Conservation (phyloP, 257 asterid species). For the Scutellaria galericulata region DNA sequence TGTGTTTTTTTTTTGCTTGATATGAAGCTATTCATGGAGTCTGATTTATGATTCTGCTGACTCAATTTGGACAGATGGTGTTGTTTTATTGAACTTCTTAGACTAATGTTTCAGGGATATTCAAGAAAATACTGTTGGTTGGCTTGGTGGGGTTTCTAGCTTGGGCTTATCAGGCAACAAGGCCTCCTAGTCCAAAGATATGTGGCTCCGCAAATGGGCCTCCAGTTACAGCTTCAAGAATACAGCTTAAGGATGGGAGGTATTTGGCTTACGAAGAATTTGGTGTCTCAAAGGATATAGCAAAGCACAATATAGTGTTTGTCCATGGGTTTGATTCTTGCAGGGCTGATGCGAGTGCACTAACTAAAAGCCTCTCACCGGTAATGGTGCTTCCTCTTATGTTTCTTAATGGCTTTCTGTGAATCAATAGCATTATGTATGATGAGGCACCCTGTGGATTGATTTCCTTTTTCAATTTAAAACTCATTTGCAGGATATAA, state of each 20-base stretch:
- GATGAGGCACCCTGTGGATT: slow-evolving; percentile 4
- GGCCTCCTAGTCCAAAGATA: slow-evolving; percentile 68
- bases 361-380: slow-evolving; percentile 52
- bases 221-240: slow-evolving; percentile 68
- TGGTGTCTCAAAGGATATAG: slow-evolving; percentile 70
- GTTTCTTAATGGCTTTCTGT: slow-evolving; percentile 23
- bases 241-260: slow-evolving; percentile 86
- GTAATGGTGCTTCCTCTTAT: slow-evolving; percentile 43
- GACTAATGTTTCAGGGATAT: slow-evolving; percentile 58
- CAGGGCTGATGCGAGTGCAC: slow-evolving; percentile 50
- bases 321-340: slow-evolving; percentile 68
- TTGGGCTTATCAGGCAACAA: slow-evolving; percentile 74
- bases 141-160: slow-evolving; percentile 65
- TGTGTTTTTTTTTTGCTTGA: background rate
- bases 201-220: slow-evolving; percentile 76
- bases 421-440: slow-evolving; percentile 1
- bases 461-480: slow-evolving; percentile 3
- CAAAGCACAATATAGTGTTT: slow-evolving; percentile 67
- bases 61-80: background rate
- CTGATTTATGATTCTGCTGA: background rate
- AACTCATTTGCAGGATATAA: slow-evolving; percentile 54
- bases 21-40: background rate
- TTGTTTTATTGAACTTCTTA: slow-evolving; percentile 4
- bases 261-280: slow-evolving; percentile 75
- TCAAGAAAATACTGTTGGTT: slow-evolving; percentile 60